These are phyloP conservation scores for Mucor irregularis DNA, from an alignment of 371 early-diverging fungal genomes.

Conservation along the genomic window DNA sequence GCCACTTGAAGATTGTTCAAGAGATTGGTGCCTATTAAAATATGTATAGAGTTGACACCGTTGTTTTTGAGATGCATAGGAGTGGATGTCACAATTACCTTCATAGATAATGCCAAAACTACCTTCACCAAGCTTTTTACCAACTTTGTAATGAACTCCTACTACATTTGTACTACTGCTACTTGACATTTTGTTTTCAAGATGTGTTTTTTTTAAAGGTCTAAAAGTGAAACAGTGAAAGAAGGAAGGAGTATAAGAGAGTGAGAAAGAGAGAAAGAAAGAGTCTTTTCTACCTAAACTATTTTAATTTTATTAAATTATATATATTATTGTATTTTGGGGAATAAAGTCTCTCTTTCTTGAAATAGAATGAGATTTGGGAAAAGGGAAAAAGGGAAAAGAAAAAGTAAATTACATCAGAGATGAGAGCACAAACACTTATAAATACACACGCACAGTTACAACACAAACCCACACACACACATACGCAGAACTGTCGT, in stretches of 20 bases:
- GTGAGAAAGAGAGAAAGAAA: no score
- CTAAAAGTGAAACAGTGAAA: background rate
- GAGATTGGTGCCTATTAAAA: slow-evolving; percentile 61
- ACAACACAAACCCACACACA: no score
- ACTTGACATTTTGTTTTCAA: slow-evolving; percentile 6
- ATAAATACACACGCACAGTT: no score
- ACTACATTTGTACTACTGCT: slow-evolving; percentile 55
- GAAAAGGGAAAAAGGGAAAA: no score
- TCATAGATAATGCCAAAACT: slow-evolving; percentile 95
- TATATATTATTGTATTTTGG: no score
- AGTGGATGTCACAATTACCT: slow-evolving; percentile 54
- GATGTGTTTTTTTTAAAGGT: background rate
- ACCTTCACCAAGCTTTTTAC: slow-evolving; percentile 92
- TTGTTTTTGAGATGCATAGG: background rate
- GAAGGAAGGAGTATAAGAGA: background rate
- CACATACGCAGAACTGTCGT: no score
- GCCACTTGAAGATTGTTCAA: slow-evolving; percentile 85
- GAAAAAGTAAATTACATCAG: no score
- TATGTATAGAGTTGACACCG: background rate
- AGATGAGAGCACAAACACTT: no score
- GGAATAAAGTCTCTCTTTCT: no score
- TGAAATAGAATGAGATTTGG: no score
- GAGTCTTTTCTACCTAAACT: no score
- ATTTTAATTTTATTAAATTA: no score
- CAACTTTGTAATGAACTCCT: slow-evolving; percentile 92